Conservation (phyloP, 768 basidiomycete genomes). For the Lactarius akahatsu region DNA sequence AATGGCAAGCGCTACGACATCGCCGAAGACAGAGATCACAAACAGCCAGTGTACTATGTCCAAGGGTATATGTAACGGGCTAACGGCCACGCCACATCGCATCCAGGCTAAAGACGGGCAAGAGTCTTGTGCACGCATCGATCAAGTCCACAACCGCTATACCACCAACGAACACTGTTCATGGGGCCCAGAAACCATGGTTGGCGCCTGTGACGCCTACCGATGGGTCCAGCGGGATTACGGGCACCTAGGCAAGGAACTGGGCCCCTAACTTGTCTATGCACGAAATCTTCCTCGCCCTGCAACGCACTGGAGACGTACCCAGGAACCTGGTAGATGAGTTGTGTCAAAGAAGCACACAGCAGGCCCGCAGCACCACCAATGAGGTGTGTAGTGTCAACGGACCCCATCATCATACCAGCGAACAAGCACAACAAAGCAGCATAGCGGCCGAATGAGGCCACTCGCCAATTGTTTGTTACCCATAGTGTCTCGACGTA, state of each 20-base stretch:
- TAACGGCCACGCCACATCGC: conserved; percentile 41
- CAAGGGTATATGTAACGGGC: conserved; percentile 42
- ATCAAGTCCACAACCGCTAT: conserved; percentile 52
- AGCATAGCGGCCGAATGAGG: conserved; percentile 20
- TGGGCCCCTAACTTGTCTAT: conserved; percentile 35
- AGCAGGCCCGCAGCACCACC: conserved; percentile 28
- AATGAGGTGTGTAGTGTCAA: conserved; percentile 15
- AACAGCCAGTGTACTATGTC: conserved; percentile 39
- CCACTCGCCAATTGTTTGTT: conserved; percentile 33
- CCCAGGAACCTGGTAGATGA: conserved; percentile 39
- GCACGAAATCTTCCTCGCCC: conserved; percentile 38
- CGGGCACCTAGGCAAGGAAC: conserved; percentile 29
- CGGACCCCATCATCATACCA: conserved; percentile 30
- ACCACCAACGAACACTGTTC: conserved; percentile 51
- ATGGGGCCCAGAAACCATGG: conserved; percentile 43
- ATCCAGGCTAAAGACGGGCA: conserved; percentile 55
- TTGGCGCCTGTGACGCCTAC: conserved; percentile 31
- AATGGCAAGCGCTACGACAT: conserved; percentile 53
- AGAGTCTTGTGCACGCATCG: conserved; percentile 47
- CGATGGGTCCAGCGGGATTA: conserved; percentile 29
- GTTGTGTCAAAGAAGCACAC: conserved; percentile 30
- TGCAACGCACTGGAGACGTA: conserved; percentile 39
- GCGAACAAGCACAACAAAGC: conserved; percentile 26
- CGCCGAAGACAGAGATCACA: conserved; percentile 37
- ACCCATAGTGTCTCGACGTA: conserved; percentile 36